Base-by-base conservation (phyloP, 23 red algal genomes). In the Agarophyton chilense region DNA sequence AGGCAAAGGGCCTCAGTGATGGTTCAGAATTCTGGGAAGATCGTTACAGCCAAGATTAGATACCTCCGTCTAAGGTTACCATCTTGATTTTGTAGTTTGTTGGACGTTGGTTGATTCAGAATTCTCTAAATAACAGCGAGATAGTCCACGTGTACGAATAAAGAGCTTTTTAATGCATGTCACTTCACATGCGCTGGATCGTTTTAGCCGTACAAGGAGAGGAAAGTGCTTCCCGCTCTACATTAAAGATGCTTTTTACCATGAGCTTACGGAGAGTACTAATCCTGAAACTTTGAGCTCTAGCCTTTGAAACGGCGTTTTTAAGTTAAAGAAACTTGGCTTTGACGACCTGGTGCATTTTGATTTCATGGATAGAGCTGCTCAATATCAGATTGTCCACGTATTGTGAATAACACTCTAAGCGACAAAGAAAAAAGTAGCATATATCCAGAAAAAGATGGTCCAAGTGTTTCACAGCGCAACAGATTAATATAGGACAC, bases 331-430 rank as follows among this genome's bases (percentile, higher is more conserved):
- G 39, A 95, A 80, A 66, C 91, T 98, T 46, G 79, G 75, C 32
- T 56, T 98, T 36, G 50, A 93, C 9, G 94, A 98, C 39, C 94
- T 98, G 2, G 92, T 98, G n/a, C 94, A 98, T 65, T 98, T 98
- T 77, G 96, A 98, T 81, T 98, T 98, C 63, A 94, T 98, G 96
- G 96, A 98, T n/a, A n/a, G n/a, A n/a, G n/a, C n/a, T n/a, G n/a
- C n/a, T n/a, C n/a, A n/a, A n/a, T n/a, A n/a, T n/a, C n/a, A n/a
- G n/a, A n/a, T n/a, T n/a, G n/a, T n/a, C n/a, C n/a, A n/a, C n/a
- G n/a, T n/a, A n/a, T n/a, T n/a, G n/a, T n/a, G n/a, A n/a, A n/a
- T n/a, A n/a, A n/a, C n/a, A n/a, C n/a, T n/a, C n/a, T n/a, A n/a
- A n/a, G n/a, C n/a, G n/a, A n/a, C n/a, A n/a, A n/a, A n/a, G n/a